Base-by-base conservation (phyloP, 2,329 filamentous ascomycete genomes). In the Zymoseptoria pseudotritici region DNA sequence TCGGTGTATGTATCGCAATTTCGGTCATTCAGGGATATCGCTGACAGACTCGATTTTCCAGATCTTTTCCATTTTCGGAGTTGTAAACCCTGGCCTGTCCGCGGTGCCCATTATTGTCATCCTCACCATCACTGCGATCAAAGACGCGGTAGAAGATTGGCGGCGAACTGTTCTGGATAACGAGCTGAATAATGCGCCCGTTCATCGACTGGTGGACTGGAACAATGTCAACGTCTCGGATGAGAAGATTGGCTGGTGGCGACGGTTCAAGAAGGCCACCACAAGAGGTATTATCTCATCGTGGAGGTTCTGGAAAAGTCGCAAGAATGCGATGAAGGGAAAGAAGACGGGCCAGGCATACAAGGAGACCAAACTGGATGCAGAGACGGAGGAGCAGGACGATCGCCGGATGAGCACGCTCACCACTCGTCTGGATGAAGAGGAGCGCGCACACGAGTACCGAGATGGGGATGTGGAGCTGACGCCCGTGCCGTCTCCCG, bases 21-120 rank as follows among this genome's bases (percentile, higher is more conserved):
- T 46, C 36, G 2, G 13, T 46, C 13, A 46, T 29, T 9, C 36
- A 46, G 13, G 36, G 36, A 46, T 46, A n/a, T 19, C 51, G 61
- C 60, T 65, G 61, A 68, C 59, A 57, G 55, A 26, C 58, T 17
- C 55, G 26, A 29, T 2, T 9, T 29, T 29, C 22, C 59, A 59
- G 94, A 90, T 95, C 73, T 97, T 97, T 77, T 86, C 91, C 63
- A 96, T 99, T 65, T 99, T 99, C 72, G 94, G 94, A 69, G 92
- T 88, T 63, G 83, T 85, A 31, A 96, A 97, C 71, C 93, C 94
- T 19, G 94, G 89, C 50, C 80, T 99, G 50, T 93, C 91, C 71
- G 86, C 93, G 4, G 91, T 94, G 21, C 94, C 94, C 57, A 80
- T 99, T 65, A 97, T 99, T 67, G 87, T 96, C 70, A 97, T 99